Evolutionary conservation across 306 rosid genomes (phyloP).

Genomic region (Gynostemma pentaphyllum): DNA sequence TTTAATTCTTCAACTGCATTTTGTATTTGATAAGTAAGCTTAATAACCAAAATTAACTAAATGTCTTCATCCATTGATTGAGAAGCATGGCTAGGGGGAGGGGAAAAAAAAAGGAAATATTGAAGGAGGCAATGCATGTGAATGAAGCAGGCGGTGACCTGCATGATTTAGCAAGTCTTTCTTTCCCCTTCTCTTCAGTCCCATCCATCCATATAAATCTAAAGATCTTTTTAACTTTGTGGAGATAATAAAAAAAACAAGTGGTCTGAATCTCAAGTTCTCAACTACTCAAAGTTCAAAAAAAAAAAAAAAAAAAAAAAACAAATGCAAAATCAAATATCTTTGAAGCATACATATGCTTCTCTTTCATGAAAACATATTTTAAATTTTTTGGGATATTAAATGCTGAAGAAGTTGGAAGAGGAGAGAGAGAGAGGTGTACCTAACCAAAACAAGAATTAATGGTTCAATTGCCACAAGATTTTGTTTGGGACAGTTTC

Average conservation of each 20-base stretch:
- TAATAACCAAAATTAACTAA: too few relatives aligned
- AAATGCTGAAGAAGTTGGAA: conserved; percentile 1
- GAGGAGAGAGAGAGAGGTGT: not conserved
- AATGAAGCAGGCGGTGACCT: not conserved
- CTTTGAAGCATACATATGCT: not conserved
- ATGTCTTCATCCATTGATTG: too few relatives aligned
- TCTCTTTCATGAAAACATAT: not conserved
- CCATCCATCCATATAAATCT: conserved; percentile 5
- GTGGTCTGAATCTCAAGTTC: conserved; percentile 2
- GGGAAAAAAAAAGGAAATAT: not conserved
- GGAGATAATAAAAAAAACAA: not conserved
- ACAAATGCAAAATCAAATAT: conserved; percentile 1
- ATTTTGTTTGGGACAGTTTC: conserved; percentile 3
- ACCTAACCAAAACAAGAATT: conserved; percentile 8
- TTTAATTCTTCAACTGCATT: too few relatives aligned
- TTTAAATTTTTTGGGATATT: not conserved
- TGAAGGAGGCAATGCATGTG: conserved; percentile 7
- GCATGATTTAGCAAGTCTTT: not conserved
- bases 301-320: too few relatives aligned
- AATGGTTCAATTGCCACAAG: conserved; percentile 1
- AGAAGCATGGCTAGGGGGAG: too few relatives aligned
- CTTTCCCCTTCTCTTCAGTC: not conserved
- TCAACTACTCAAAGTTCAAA: not conserved
- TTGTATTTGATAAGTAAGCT: too few relatives aligned
- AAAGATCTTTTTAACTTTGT: not conserved